Percentiles rank a stretch among this genome's conserved stretches.
Evolutionary conservation across 306 rosid species (phyloP).

Genomic region (Fagus crenata): DNA sequence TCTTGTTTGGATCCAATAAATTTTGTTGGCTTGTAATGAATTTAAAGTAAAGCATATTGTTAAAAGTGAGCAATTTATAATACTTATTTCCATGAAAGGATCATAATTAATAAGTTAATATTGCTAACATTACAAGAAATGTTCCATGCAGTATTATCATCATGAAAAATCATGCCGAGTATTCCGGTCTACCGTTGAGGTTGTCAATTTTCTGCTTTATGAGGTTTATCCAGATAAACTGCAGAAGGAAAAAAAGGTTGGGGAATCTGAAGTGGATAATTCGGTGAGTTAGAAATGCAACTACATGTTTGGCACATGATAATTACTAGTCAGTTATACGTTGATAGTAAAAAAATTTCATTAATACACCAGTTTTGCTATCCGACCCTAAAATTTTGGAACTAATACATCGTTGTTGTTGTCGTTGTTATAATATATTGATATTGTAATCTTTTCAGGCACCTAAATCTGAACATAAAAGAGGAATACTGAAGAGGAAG

Average conservation of each 20-base stretch:
- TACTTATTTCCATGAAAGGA: not conserved
- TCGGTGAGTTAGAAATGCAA: not conserved
- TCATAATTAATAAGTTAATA: not conserved
- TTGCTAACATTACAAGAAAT: not conserved
- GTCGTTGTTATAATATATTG: not conserved
- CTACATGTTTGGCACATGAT: not conserved
- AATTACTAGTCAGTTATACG: not conserved
- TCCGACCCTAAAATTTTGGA: no score
- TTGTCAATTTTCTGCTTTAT: constrained; percentile 23
- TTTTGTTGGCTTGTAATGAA: not conserved
- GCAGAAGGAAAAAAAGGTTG: not conserved
- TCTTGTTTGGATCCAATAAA: not conserved
- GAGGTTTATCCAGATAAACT: constrained; percentile 15
- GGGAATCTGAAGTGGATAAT: not conserved
- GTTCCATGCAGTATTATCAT: constrained; percentile 16
- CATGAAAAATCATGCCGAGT: not conserved
- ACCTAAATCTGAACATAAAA: not conserved
- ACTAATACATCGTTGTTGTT: no score
- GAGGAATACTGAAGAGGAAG: not conserved
- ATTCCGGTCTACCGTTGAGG: constrained; percentile 16
- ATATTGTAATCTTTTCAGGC: not conserved
- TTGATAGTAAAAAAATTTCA: not conserved
- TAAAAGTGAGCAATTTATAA: not conserved
- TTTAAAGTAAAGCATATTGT: not conserved
- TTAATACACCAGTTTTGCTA: no score